Base-by-base conservation (phyloP, 1,284 basidiomycete species). In the Austroboletus niveus region DNA sequence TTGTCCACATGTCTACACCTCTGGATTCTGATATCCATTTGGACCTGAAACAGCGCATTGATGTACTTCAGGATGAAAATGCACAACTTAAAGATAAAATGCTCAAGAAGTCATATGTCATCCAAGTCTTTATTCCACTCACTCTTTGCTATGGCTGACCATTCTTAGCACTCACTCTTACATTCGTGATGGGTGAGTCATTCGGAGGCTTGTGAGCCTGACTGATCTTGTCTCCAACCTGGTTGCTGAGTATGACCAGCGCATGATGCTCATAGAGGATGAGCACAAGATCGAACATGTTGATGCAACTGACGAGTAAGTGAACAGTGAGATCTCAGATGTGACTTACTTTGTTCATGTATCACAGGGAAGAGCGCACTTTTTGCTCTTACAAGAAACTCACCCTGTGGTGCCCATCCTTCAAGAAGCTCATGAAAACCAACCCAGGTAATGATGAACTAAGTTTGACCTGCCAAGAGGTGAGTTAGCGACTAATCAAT, bases 301-400 rank as follows among this genome's bases (percentile, higher is more conserved):
- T 5, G 15, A 2, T 2, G 30, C 52, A 1, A 47, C 53, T 2
- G 35, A 31, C 1, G 15, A 41, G 52, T 54, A 29, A 45, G 48
- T 40, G 7, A 17, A 7, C 30, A 31, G 30, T 35, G 11, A 11
- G 17, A 17, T 17, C 17, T 17, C 17, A 17, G 17, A 17, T 17
- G 17, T 17, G 17, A 17, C 17, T 17, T 17, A 44, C 12, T 34
- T 5, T 12, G 15, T 51, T 20, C 40, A 31, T 30, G 11, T 31
- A 12, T 29, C 10, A 31, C 17, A 59, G 57, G 10, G 42, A 59
- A 34, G 17, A 59, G 1, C 31, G 29, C 7, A 15, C 8, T 11
- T 59, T 54, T 17, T 36, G 35, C 3, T 50, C 55, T 8, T 60
- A 57, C 30, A 52, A 54, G 34, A 50, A 57, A 15, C 38, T 60